Evolutionary conservation across 2,329 filamentous ascomycete species (phyloP), one percentile per base, ranked within the genome.

Genomic region (Aureobasidium sp.): DNA sequence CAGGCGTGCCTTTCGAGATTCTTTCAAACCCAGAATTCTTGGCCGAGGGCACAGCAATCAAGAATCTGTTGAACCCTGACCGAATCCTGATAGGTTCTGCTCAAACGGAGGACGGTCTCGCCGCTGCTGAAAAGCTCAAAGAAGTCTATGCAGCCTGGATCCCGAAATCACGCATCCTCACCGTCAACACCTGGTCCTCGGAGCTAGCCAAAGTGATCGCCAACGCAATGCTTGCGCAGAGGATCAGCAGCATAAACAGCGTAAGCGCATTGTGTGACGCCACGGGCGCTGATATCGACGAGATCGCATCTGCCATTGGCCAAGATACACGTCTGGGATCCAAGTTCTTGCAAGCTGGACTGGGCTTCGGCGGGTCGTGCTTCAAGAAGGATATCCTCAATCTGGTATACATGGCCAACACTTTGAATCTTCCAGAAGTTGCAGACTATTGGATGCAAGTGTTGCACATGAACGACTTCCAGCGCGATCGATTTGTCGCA

Each of bases 21-120:
- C 85, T 95, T 31, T 94, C 91, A 53, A 95, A 95, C 78, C 93
- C 93, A 8, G 93, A 95, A 76, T 95, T 95, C 75, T 82, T 95
- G 50, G 90, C 93, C 31, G 92, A 93, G 69, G 93, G 93, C 61
- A 93, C 91, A 5, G 92, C 93, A 5, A 87, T 95, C 68, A 82
- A 86, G 53, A 90, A 95, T 74, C 83, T 95, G 11, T 84, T 93
- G 58, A 79, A 85, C 67, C 92, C 93, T 10, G 91, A 93, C 73
- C 88, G 93, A 31, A 88, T 95, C 18, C 82, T 95, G 48, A 94
- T 95, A 74, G 93, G 93, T 18, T 93, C 88, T 3, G 82, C 86
- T 9, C 83, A 83, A 8, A 92, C 90, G 0, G 77, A 84, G 1
- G 80, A 85, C 2, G 92, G 91, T 29, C 82, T 82, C 53, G 80